Percentiles rank a stretch among this genome's conserved stretches.
Conservation (phyloP, 192 early-diverging fungal species). For the Lobosporangium transversale region DNA sequence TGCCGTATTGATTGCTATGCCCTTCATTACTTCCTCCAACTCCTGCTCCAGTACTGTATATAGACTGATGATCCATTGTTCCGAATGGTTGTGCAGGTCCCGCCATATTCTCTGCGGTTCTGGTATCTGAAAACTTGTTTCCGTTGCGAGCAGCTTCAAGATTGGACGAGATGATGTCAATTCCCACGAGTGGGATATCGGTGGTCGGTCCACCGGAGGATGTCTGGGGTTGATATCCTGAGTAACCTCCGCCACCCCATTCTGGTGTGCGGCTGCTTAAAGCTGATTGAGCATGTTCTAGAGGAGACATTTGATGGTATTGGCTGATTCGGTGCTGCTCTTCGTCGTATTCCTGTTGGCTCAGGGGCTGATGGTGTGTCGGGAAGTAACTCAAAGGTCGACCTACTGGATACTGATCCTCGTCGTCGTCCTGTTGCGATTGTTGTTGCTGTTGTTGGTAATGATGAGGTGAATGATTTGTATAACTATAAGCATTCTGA, state of each 20-base stretch:
- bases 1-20: not conserved
- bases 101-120: slow-evolving; percentile 27
- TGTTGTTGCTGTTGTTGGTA: slow-evolving; percentile 1
- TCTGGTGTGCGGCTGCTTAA: slow-evolving; percentile 28
- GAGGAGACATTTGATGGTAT: slow-evolving; percentile 32
- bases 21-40: not conserved
- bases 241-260: slow-evolving; percentile 33
- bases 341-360: slow-evolving; percentile 46
- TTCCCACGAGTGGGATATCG: slow-evolving; percentile 42
- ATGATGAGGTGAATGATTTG: not conserved
- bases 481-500: not conserved
- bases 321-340: slow-evolving; percentile 25
- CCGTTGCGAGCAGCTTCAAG: slow-evolving; percentile 22
- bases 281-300: slow-evolving; percentile 30
- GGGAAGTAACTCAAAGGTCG: slow-evolving; percentile 50
- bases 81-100: not conserved
- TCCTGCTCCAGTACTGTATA: slow-evolving; percentile 17
- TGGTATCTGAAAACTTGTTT: slow-evolving; percentile 31
- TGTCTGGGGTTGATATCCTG: slow-evolving; percentile 22
- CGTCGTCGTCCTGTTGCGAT: slow-evolving; percentile 10
- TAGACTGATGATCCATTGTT: not conserved
- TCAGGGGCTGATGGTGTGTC: slow-evolving; percentile 46
- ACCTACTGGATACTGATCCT: slow-evolving; percentile 40
- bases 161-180: slow-evolving; percentile 46
- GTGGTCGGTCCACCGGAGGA: not conserved